Base-by-base conservation (phyloP, 2,329 filamentous ascomycete species). In the Dactylellina cionopaga region DNA sequence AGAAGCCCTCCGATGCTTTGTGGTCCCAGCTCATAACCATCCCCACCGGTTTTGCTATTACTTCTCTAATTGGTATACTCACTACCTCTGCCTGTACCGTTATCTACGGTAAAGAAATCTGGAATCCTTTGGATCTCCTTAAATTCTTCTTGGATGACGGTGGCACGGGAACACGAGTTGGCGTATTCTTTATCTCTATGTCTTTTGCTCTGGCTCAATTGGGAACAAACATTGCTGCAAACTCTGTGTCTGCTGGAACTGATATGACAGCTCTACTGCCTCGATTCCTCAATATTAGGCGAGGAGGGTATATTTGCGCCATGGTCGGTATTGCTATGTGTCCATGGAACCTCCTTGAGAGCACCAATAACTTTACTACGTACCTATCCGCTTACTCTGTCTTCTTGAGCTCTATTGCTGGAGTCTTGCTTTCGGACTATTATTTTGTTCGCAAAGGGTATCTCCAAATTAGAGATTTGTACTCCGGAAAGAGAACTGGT, bases 331-430 rank as follows among this genome's bases (percentile, higher is more conserved):
- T 96, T 10, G 90, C 88, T 74, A 96, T 96, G 87, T 95, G 91
- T 79, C 93, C 93, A 0, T 94, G 89, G 87, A 90, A 91, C 71
- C 85, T 96, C 0, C 86, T 96, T 6, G 88, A 85, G 1, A 83
- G 83, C 44, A 87, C 87, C 44, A 96, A 94, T 83, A 88, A 89
- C 80, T 96, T 96, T 82, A 95, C 91, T 0, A 96, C 91, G 2
- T 96, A 96, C 79, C 87, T 97, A 0, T 95, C 91, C 0, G 90
- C 93, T 0, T 96, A 96, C 83, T 92, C 90, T 2, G 92, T 97
- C 64, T 97, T 97, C 81, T 85, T 97, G n/a, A 93, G 90, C 69
- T 92, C 90, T 43, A 96, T 97, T 74, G 92, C 92, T 0, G 93
- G 93, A n/a, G 92, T 96, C 75, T 95, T 96, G 82, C 84, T 92